Percentiles rank a stretch among this genome's conserved stretches.
Evolutionary conservation across 2,329 filamentous ascomycete genomes (phyloP).

Genomic region (Penicillium sp.): DNA sequence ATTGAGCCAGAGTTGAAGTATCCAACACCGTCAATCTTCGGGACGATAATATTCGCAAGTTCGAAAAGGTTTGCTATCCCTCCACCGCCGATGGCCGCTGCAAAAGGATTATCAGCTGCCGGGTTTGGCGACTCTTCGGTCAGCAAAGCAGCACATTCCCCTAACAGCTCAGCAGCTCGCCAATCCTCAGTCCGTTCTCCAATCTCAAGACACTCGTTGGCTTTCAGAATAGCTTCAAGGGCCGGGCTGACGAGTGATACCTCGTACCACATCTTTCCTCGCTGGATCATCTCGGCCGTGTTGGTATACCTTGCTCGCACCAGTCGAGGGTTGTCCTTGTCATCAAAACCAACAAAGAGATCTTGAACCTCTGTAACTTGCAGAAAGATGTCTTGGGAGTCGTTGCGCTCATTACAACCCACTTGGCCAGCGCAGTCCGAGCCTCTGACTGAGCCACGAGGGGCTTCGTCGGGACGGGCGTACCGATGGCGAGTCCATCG

Average conservation of each 20-base stretch:
- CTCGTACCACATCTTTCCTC: conserved; percentile 45
- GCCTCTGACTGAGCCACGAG: background rate
- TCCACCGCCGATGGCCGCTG: conserved; percentile 31
- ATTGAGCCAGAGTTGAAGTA: conserved; percentile 30
- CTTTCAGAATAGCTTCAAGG: conserved; percentile 39
- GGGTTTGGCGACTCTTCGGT: conserved; percentile 9
- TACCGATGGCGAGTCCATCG: conserved; percentile 39
- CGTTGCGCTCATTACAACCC: conserved; percentile 15
- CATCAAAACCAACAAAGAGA: conserved; percentile 31
- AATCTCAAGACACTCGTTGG: conserved; percentile 39
- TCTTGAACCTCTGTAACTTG: conserved; percentile 48
- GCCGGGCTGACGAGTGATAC: conserved; percentile 42
- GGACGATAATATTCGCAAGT: conserved; percentile 38
- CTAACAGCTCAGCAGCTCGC: conserved; percentile 36
- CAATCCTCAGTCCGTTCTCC: conserved; percentile 41
- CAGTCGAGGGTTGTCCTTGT: conserved; percentile 27
- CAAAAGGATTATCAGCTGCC: conserved; percentile 22
- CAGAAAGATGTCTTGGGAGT: conserved; percentile 33
- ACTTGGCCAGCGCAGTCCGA: conserved; percentile 1
- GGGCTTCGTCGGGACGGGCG: conserved; percentile 18
- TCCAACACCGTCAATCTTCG: conserved; percentile 46
- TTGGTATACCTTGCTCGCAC: conserved; percentile 34
- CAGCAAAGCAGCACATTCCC: conserved; percentile 27
- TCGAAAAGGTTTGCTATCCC: conserved; percentile 36
- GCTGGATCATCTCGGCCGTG: conserved; percentile 36